These are phyloP conservation scores for Coniella vitis DNA, from an alignment of 2,329 filamentous ascomycete genomes.

Conservation along the genomic window DNA sequence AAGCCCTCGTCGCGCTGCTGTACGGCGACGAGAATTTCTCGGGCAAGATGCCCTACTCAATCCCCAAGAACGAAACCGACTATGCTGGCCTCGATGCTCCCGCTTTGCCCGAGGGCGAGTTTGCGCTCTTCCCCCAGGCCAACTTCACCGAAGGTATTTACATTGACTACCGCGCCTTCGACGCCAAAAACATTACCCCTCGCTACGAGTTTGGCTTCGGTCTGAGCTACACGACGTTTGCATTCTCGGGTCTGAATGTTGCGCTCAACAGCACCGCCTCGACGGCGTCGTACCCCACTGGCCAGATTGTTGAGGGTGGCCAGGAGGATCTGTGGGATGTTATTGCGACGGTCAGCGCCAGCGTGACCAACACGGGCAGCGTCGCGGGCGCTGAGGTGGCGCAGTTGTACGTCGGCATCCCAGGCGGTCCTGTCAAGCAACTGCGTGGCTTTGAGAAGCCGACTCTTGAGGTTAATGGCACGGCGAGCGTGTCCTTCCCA, in stretches of 20 bases:
- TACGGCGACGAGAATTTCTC: constrained; percentile 52
- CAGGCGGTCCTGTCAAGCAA: constrained; percentile 41
- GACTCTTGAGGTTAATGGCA: constrained; percentile 35
- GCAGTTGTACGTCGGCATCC: constrained; percentile 38
- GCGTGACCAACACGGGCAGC: constrained; percentile 24
- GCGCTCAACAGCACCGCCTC: constrained; percentile 19
- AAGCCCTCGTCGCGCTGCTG: constrained; percentile 46
- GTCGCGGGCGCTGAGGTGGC: constrained; percentile 35
- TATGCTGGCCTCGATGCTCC: constrained; percentile 40
- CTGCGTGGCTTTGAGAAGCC: constrained; percentile 57
- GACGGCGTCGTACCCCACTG: constrained; percentile 30
- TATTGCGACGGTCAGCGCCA: constrained; percentile 31
- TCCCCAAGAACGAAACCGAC: constrained; percentile 48
- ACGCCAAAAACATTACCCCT: constrained; percentile 38
- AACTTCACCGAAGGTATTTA: constrained; percentile 44
- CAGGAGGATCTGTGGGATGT: constrained; percentile 40
- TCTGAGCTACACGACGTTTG: constrained; percentile 48
- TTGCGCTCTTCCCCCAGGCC: constrained; percentile 40
- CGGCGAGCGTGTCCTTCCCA: constrained; percentile 36
- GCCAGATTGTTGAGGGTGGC: constrained; percentile 35
- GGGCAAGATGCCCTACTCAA: constrained; percentile 54
- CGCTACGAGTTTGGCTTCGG: constrained; percentile 51
- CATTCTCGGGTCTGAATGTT: constrained; percentile 34
- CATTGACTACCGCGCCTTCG: constrained; percentile 49
- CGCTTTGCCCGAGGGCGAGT: constrained; percentile 40